Percentiles rank a stretch among this genome's conserved stretches.
phyloP scores from a whole-genome alignment of 345 rosid genomes.

The Eucalyptus marginata region DNA sequence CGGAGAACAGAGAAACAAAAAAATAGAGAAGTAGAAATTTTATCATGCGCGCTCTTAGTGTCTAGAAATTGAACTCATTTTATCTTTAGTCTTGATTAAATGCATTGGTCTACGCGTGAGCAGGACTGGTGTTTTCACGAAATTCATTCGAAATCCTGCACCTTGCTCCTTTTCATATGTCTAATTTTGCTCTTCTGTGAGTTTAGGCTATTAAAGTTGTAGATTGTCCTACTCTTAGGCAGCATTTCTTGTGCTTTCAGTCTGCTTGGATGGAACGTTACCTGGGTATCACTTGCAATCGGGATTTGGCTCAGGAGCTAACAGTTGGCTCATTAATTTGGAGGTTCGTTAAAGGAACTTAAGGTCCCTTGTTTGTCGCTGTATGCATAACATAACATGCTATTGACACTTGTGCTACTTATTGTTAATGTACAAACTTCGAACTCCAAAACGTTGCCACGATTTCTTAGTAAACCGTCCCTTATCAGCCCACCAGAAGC shows the following conservation, averaged over 20 bases:
- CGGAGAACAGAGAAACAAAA: too few relatives aligned
- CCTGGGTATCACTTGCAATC: slow-evolving; percentile 90
- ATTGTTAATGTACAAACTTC: not conserved
- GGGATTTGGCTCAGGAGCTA: slow-evolving; percentile 76
- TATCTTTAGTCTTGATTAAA: not conserved
- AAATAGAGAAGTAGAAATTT: too few relatives aligned
- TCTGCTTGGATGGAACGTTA: slow-evolving; percentile 91
- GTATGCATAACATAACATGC: not conserved
- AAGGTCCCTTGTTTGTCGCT: not conserved
- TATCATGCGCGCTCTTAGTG: not conserved
- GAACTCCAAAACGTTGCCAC: fast-evolving
- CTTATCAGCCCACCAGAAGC: not conserved
- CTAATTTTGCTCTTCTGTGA: not conserved
- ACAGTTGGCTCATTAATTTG: slow-evolving; percentile 86
- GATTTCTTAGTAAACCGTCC: not conserved
- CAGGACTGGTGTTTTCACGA: not conserved
- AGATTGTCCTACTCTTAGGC: not conserved
- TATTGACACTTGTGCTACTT: not conserved
- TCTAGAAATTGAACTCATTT: not conserved
- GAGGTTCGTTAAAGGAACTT: slow-evolving; percentile 38
- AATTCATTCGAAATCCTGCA: not conserved
- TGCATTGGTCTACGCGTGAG: fast-evolving
- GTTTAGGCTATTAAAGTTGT: not conserved
- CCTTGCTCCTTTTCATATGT: not conserved
- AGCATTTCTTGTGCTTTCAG: slow-evolving; percentile 19